These are phyloP conservation scores for Boletus sp. DNA, from an alignment of 1,284 basidiomycete genomes.

Conservation along the genomic window DNA sequence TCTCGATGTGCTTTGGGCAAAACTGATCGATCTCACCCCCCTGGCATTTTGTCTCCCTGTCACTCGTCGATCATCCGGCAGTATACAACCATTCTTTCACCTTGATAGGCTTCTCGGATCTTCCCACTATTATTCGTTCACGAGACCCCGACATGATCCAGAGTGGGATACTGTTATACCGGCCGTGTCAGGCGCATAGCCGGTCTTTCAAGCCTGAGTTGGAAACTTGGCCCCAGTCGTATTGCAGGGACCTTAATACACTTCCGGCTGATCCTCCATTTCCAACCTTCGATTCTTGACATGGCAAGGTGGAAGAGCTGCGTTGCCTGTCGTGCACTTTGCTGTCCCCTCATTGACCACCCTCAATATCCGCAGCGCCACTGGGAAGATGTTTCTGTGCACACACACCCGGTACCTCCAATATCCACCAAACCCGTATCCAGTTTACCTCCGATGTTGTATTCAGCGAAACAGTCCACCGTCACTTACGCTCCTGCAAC, in stretches of 20 bases:
- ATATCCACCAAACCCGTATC: slow-evolving; percentile 5
- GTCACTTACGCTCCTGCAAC: slow-evolving; percentile 3
- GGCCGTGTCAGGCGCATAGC: slow-evolving; percentile 14
- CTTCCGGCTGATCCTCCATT: slow-evolving; percentile 1
- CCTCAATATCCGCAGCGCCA: slow-evolving; percentile 2
- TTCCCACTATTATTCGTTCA: slow-evolving; percentile 2
- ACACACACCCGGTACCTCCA: slow-evolving; percentile 4
- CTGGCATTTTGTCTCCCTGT: slow-evolving; percentile 14
- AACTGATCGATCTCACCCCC: slow-evolving; percentile 13
- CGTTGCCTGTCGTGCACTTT: slow-evolving; percentile 9
- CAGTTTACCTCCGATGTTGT: not conserved
- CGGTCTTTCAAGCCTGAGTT: not conserved
- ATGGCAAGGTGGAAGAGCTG: slow-evolving; percentile 7
- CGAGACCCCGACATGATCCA: not conserved
- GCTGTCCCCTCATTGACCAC: slow-evolving; percentile 1
- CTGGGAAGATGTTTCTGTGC: not conserved
- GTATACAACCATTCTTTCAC: not conserved
- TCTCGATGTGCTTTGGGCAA: slow-evolving; percentile 18
- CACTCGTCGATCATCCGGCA: not conserved
- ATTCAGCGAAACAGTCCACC: slow-evolving; percentile 3
- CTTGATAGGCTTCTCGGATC: not conserved
- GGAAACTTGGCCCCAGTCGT: not conserved
- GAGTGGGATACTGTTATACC: slow-evolving; percentile 15
- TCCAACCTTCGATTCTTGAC: slow-evolving; percentile 10
- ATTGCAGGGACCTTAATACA: not conserved